Conservation (phyloP, 2,329 filamentous ascomycete genomes). For the Pyrenophora graminea region DNA sequence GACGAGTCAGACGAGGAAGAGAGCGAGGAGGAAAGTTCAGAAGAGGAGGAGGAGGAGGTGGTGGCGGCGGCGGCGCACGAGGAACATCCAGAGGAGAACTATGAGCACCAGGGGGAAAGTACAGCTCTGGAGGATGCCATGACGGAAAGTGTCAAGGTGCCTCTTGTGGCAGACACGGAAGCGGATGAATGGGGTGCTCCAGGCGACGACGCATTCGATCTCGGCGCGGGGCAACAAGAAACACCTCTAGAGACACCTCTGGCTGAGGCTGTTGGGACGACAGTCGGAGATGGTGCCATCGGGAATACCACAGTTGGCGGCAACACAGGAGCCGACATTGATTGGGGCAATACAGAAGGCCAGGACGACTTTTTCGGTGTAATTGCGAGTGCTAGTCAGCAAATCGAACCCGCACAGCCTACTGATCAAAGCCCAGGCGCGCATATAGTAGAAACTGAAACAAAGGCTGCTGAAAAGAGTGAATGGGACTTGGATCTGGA, state of each 20-base stretch:
- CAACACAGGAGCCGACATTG: constrained; percentile 35
- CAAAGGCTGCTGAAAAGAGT: constrained; percentile 60
- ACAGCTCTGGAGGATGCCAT: constrained; percentile 53
- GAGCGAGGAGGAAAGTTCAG: constrained; percentile 39
- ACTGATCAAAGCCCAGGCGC: constrained; percentile 25
- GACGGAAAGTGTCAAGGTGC: constrained; percentile 48
- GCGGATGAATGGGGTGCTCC: constrained; percentile 43
- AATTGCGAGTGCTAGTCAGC: constrained; percentile 18
- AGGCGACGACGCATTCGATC: constrained; percentile 36
- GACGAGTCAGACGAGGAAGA: constrained; percentile 28
- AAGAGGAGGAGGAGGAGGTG: constrained; percentile 6
- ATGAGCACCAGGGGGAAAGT: constrained; percentile 54
- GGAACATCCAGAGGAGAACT: constrained; percentile 41
- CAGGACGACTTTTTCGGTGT: constrained; percentile 39
- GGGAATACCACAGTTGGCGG: constrained; percentile 37
- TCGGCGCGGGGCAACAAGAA: constrained; percentile 33
- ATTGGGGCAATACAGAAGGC: constrained; percentile 43
- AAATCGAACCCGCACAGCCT: constrained; percentile 23
- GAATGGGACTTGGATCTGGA: constrained; percentile 84
- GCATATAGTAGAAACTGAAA: constrained; percentile 21
- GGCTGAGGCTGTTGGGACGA: constrained; percentile 37
- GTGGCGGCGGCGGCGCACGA: constrained; percentile 3
- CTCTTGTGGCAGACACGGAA: constrained; percentile 49
- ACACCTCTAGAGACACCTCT: constrained; percentile 26
- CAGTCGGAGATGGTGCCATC: constrained; percentile 38